Percentiles rank a stretch among this genome's conserved stretches.
phyloP scores from a whole-genome alignment of 345 rosid species.

The Gossypium stocksii region DNA sequence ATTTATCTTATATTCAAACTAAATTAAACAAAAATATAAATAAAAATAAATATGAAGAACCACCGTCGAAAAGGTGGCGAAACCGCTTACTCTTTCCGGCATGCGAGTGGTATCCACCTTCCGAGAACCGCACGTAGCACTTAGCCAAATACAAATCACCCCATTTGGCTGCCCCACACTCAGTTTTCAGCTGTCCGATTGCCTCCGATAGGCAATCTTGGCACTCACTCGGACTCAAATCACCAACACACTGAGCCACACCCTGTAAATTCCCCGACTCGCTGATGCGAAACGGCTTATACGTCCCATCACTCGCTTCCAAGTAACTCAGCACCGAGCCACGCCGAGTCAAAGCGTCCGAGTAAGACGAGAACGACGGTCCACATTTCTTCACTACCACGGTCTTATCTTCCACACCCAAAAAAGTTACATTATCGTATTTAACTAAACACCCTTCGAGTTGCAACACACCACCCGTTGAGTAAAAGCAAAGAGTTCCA shows the following conservation, averaged over 20 bases:
- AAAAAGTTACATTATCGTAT: conserved; percentile 58
- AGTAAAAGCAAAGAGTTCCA: conserved; percentile 43
- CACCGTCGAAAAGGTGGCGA: conserved; percentile 30
- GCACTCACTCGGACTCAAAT: conserved; percentile 60
- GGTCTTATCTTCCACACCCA: conserved; percentile 77
- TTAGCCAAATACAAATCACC: conserved; percentile 82
- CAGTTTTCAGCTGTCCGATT: conserved; percentile 51
- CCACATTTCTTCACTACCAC: conserved; percentile 65
- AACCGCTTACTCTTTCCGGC: conserved; percentile 36
- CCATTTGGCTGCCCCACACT: conserved; percentile 54
- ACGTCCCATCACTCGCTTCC: conserved; percentile 38
- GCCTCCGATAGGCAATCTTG: conserved; percentile 88
- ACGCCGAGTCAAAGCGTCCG: conserved; percentile 40
- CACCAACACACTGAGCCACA: conserved; percentile 76
- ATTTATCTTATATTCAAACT: neutral
- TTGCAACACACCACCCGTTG: conserved; percentile 69
- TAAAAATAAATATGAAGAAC: conserved; percentile 19
- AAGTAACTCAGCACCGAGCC: conserved; percentile 56
- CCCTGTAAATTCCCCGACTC: conserved; percentile 48
- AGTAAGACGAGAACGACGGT: conserved; percentile 36
- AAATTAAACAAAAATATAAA: conserved; percentile 12
- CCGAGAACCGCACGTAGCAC: conserved; percentile 69
- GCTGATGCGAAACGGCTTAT: conserved; percentile 46
- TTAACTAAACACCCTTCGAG: conserved; percentile 66
- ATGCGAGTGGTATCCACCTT: conserved; percentile 52